phyloP scores from a whole-genome alignment of 768 basidiomycete species.

The Polyporus arcularius region DNA sequence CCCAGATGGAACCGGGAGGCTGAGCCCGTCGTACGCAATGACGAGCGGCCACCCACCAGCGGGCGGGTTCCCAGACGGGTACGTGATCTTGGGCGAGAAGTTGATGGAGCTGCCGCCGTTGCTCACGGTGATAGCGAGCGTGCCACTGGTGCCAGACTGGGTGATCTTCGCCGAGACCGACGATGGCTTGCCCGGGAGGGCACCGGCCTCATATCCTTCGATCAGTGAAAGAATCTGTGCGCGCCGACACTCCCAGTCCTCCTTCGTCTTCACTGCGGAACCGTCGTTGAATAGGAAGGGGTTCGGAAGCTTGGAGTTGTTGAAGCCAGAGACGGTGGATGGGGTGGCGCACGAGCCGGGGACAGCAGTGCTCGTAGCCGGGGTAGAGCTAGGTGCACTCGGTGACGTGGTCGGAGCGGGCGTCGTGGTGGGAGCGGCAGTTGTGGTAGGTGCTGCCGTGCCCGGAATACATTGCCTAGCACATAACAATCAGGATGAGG shows the following conservation, averaged over 20 bases:
- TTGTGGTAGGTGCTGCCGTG: slow-evolving; percentile 3
- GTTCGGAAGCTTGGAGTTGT: slow-evolving; percentile 49
- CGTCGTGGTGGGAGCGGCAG: slow-evolving; percentile 1
- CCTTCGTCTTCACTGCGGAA: slow-evolving; percentile 41
- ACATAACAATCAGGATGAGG: neutral
- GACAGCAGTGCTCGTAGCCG: slow-evolving; percentile 1
- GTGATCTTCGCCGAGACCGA: slow-evolving; percentile 47
- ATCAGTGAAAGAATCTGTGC: slow-evolving; percentile 50
- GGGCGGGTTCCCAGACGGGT: slow-evolving; percentile 45
- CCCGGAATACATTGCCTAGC: slow-evolving; percentile 20
- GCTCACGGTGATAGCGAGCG: slow-evolving; percentile 50
- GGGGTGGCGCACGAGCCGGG: slow-evolving; percentile 23
- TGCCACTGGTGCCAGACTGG: slow-evolving; percentile 31
- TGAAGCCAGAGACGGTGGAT: slow-evolving; percentile 29
- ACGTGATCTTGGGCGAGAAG: slow-evolving; percentile 48
- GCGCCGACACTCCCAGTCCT: slow-evolving; percentile 53
- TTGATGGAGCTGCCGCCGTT: slow-evolving; percentile 49
- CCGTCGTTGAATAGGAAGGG: slow-evolving; percentile 57
- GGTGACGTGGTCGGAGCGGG: neutral
- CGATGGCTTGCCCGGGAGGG: slow-evolving; percentile 48
- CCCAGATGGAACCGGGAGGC: slow-evolving; percentile 33
- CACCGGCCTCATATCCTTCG: slow-evolving; percentile 55
- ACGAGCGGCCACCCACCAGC: slow-evolving; percentile 45
- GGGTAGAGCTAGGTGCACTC: neutral
- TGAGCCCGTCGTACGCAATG: slow-evolving; percentile 51